Conservation (phyloP, 2,329 filamentous ascomycete species). For the Aspergillus calidoustus region DNA sequence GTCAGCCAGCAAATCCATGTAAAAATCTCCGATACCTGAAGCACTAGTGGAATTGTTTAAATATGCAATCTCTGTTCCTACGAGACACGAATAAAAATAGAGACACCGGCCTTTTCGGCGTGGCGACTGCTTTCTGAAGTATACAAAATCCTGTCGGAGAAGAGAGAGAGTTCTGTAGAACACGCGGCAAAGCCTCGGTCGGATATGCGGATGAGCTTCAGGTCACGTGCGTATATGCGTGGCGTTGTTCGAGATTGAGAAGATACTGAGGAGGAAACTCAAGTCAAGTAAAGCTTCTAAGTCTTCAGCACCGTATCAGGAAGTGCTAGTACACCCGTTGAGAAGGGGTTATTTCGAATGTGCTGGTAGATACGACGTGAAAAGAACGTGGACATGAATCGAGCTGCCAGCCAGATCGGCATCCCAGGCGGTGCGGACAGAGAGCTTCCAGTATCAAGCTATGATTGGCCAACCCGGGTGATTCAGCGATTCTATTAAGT, state of each 20-base stretch:
- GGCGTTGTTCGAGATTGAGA: background rate
- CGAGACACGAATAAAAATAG: too few species aligned
- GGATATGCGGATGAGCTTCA: background rate
- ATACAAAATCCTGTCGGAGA: background rate
- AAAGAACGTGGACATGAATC: background rate
- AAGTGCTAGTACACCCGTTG: background rate
- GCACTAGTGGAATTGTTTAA: too few species aligned
- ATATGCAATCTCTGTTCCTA: too few species aligned
- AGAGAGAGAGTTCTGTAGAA: background rate
- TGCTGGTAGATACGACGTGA: background rate
- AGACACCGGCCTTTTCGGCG: background rate
- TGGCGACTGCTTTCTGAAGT: background rate
- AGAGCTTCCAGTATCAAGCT: conserved; percentile 1
- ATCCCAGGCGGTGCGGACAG: conserved; percentile 1
- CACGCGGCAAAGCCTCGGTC: conserved; percentile 5
- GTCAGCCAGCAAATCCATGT: too few species aligned
- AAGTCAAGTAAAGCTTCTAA: background rate
- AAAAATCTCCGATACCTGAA: too few species aligned
- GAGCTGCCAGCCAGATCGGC: background rate
- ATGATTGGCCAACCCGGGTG: conserved; percentile 23
- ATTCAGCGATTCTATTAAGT: conserved; percentile 39
- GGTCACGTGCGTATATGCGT: background rate
- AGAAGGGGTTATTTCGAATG: background rate
- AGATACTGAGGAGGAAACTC: background rate
- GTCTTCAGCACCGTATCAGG: background rate